Evolutionary conservation across 257 asterid genomes (phyloP).

Genomic region (Datura wrightii): DNA sequence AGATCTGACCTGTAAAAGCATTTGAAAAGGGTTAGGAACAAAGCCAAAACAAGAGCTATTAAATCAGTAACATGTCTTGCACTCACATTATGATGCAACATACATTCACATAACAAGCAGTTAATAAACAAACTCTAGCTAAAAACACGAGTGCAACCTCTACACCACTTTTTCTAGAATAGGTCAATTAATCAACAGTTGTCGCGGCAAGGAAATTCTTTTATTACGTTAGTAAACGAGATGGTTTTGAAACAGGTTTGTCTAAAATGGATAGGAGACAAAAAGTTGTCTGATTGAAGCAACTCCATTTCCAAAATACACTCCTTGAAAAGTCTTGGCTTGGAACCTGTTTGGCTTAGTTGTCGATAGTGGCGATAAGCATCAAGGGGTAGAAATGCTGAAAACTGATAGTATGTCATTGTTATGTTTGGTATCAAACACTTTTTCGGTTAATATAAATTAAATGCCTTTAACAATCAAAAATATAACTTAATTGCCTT

Average conservation of each 20-base stretch:
- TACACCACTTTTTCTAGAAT: conserved; percentile 10
- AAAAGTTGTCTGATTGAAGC: background rate
- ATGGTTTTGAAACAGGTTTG: background rate
- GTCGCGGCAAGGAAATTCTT: background rate
- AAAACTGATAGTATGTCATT: background rate
- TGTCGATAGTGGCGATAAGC: background rate
- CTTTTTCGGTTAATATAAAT: background rate
- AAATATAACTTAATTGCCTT: background rate
- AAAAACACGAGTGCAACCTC: conserved; percentile 9
- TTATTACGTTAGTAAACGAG: background rate
- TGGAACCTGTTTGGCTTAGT: conserved; percentile 12
- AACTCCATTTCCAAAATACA: background rate
- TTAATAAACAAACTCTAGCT: conserved; percentile 19
- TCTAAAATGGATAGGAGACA: conserved; percentile 2
- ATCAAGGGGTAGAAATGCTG: background rate
- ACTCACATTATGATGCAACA: background rate
- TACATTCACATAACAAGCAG: conserved; percentile 22
- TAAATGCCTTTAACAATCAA: background rate
- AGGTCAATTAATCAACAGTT: conserved; percentile 1
- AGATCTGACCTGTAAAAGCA: conserved; percentile 78
- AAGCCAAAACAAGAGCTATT: background rate
- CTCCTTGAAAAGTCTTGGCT: conserved; percentile 26
- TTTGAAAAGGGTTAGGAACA: conserved; percentile 5
- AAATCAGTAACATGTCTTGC: background rate
- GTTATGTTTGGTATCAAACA: conserved; percentile 18